Conservation (phyloP, 768 basidiomycete genomes). For the Boletellus emodensis region DNA sequence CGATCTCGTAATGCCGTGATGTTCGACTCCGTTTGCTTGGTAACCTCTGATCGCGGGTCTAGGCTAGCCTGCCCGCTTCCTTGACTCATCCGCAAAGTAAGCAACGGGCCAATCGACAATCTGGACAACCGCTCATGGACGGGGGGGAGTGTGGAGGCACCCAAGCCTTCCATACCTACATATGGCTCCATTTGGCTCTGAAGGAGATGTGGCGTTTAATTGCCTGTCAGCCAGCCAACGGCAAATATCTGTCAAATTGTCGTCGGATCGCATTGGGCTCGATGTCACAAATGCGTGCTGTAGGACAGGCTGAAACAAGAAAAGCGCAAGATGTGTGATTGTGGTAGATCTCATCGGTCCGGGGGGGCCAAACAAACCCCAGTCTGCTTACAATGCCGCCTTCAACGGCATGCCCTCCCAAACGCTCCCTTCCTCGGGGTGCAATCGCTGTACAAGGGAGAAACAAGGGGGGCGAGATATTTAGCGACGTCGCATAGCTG, state of each 20-base stretch:
- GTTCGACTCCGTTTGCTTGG: neutral
- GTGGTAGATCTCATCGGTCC: conserved; percentile 1
- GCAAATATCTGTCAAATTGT: neutral
- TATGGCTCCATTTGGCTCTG: conserved; percentile 6
- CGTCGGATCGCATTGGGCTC: no score
- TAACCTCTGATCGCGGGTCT: neutral
- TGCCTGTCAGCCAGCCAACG: neutral
- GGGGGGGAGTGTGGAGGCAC: no score
- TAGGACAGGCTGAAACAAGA: no score
- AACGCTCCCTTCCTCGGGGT: conserved; percentile 52
- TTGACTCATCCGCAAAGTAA: neutral
- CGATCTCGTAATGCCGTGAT: conserved; percentile 16
- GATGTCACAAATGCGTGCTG: no score
- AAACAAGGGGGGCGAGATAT: neutral
- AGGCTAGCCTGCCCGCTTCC: conserved; percentile 1
- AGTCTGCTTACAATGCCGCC: conserved; percentile 7
- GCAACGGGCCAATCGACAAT: conserved; percentile 1
- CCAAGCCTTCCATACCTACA: no score
- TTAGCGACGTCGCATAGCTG: no score
- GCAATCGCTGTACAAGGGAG: conserved; percentile 40
- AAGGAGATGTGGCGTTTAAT: conserved; percentile 26
- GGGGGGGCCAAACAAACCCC: neutral
- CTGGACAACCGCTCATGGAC: neutral
- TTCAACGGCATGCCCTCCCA: conserved; percentile 38
- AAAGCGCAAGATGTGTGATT: neutral